Evolutionary conservation across 192 early-diverging fungal species (phyloP).

Genomic region (Coemansia sp.): DNA sequence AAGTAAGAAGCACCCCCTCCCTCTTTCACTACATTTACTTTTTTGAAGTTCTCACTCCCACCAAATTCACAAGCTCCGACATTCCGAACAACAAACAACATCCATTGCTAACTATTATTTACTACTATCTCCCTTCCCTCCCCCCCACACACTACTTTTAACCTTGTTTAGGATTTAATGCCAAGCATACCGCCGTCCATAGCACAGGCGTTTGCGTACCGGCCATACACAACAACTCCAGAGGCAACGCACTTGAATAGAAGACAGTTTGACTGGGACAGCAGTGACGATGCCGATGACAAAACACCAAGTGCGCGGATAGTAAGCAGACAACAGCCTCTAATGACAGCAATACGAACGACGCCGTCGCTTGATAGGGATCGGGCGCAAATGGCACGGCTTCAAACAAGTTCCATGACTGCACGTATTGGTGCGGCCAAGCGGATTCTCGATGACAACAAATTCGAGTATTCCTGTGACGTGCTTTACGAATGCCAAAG

Average conservation of each 20-base stretch:
- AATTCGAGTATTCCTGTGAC: conserved; percentile 51
- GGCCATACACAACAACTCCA: conserved; percentile 29
- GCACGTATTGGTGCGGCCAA: conserved; percentile 33
- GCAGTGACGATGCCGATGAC: not conserved
- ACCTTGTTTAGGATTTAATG: conserved; percentile 19
- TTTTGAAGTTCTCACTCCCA: too few species aligned
- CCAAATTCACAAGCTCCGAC: too few species aligned
- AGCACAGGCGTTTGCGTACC: conserved; percentile 44
- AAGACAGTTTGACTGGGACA: not conserved
- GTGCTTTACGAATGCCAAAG: conserved; percentile 52
- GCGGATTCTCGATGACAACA: conserved; percentile 33
- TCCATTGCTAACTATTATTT: not conserved
- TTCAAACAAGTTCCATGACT: conserved; percentile 27
- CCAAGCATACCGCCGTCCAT: conserved; percentile 14
- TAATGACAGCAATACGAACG: not conserved
- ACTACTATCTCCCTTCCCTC: too few species aligned
- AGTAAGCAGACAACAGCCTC: not conserved
- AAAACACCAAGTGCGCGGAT: not conserved
- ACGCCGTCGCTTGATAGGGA: conserved; percentile 10
- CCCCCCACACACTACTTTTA: too few species aligned
- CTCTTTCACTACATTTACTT: too few species aligned
- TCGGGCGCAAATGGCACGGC: conserved; percentile 20
- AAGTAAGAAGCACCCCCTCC: not conserved
- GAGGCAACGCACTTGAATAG: not conserved
- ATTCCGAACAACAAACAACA: too few species aligned